Conservation (phyloP, 2,329 filamentous ascomycete species). For the Orbilia brochopaga region DNA sequence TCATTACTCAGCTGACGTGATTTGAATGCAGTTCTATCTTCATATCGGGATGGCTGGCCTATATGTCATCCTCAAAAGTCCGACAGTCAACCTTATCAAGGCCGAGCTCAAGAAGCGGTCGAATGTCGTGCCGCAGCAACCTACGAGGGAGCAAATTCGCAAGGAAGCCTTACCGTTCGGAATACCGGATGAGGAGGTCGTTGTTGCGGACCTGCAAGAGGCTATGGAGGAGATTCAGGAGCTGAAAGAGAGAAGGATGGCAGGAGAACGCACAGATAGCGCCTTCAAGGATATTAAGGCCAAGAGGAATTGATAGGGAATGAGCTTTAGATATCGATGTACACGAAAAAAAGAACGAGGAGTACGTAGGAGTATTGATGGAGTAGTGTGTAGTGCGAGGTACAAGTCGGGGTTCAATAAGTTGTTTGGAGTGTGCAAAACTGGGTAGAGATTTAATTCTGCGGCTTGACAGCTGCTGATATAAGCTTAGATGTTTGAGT, state of each 20-base stretch:
- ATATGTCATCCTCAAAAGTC: slow-evolving; percentile 79
- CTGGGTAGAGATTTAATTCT: no score
- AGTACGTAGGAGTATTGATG: background rate
- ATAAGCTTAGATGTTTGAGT: no score
- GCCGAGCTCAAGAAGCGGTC: slow-evolving; percentile 31
- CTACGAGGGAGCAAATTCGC: slow-evolving; percentile 30
- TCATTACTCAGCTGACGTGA: background rate
- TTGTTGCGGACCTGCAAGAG: slow-evolving; percentile 47
- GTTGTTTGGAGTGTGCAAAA: no score
- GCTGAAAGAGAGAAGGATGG: slow-evolving; percentile 28
- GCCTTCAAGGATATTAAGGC: slow-evolving; percentile 33
- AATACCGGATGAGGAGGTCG: slow-evolving; percentile 54
- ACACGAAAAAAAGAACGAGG: background rate
- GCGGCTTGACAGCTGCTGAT: no score
- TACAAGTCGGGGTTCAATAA: background rate
- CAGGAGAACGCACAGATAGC: slow-evolving; percentile 25
- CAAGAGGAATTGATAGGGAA: slow-evolving; percentile 17
- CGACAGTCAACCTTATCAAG: slow-evolving; percentile 66
- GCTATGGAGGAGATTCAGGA: slow-evolving; percentile 49
- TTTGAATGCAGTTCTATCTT: slow-evolving; percentile 75
- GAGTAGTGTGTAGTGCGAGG: background rate
- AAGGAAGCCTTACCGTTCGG: slow-evolving; percentile 55
- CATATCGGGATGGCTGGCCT: slow-evolving; percentile 70
- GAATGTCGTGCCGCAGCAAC: slow-evolving; percentile 4
- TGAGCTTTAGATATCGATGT: no score